Evolutionary conservation across 2,329 filamentous ascomycete species (phyloP), one percentile per base, ranked within the genome.

Genomic region (Colletotrichum sublineola): DNA sequence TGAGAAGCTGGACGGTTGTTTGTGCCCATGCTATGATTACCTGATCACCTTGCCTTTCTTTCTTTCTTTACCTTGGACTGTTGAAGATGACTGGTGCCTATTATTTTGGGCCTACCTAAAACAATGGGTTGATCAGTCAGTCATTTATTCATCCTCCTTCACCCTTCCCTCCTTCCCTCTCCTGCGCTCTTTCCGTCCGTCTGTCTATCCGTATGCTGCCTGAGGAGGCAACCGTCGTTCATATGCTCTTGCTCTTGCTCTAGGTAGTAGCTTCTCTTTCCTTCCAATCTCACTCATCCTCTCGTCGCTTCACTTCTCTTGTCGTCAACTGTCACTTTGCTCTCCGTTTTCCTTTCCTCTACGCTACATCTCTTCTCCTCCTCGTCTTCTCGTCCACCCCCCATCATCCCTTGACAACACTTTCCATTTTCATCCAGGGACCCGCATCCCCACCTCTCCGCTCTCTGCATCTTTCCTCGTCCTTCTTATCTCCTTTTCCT

Each of bases 91-190:
- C 40, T 53, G 24, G 29, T n/a, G 18, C 53, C 36, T 20, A 18
- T 65, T 20, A 24, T 24, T 24, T 52, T 52, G 24, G n/a, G 15
- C 36, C 52, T 55, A 14, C 67, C 67, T 46, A 46, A 67, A 70
- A 61, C 67, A 55, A 60, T 57, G 33, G 63, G 46, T 56, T 71
- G 42, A 67, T 57, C 53, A 46, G 24, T 24, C 24, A 24, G 24
- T 24, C 24, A 24, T 24, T 24, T 24, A 24, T 24, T 24, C 24
- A 24, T 24, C 24, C 24, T 24, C 24, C 24, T 24, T 48, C 56
- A 31, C 50, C 12, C 31, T 62, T 50, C 42, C 42, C 46, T 62
- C 58, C 29, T 36, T 44, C 20, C 11, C n/a, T 56, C 50, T 40
- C 55, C 55, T 56, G 48, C 38, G 46, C 15, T 18, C 20, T 38